Evolutionary conservation across 371 early-diverging fungal genomes (phyloP).

Genomic region (Nosema muscidifuracis): DNA sequence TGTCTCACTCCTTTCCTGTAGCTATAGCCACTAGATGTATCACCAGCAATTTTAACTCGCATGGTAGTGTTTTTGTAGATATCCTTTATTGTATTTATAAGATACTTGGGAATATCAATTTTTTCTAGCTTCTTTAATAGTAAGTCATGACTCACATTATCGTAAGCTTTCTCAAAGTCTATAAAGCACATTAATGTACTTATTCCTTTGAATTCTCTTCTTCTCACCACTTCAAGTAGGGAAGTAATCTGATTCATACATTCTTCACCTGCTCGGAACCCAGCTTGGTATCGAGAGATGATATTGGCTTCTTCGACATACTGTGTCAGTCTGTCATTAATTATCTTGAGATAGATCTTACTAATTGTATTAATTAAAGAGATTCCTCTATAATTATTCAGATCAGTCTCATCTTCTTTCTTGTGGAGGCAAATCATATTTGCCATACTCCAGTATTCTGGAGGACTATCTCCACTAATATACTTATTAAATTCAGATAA

Average conservation of each 20-base stretch:
- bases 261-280: slow-evolving; percentile 22
- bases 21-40: neutral
- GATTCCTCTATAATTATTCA: slow-evolving; percentile 42
- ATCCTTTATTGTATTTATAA: neutral
- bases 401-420: slow-evolving; percentile 27
- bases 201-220: slow-evolving; percentile 9
- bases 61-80: slow-evolving; percentile 1
- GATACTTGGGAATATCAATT: neutral
- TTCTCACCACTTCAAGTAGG: slow-evolving; percentile 7
- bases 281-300: slow-evolving; percentile 11
- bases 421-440: slow-evolving; percentile 29
- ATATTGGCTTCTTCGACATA: neutral
- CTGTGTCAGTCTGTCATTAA: neutral
- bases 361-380: slow-evolving; percentile 6
- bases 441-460: slow-evolving; percentile 1
- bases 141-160: neutral
- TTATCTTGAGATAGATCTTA: slow-evolving; percentile 19
- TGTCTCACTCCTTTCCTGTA: slow-evolving; percentile 28
- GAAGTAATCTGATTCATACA: slow-evolving; percentile 11
- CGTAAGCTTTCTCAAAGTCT: slow-evolving; percentile 9
- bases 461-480: neutral
- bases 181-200: slow-evolving; percentile 11
- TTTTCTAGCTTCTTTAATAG: neutral
- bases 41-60: neutral
- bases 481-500: neutral